phyloP scores from a whole-genome alignment of 768 basidiomycete species.

The Phaeolepiota aurea region DNA sequence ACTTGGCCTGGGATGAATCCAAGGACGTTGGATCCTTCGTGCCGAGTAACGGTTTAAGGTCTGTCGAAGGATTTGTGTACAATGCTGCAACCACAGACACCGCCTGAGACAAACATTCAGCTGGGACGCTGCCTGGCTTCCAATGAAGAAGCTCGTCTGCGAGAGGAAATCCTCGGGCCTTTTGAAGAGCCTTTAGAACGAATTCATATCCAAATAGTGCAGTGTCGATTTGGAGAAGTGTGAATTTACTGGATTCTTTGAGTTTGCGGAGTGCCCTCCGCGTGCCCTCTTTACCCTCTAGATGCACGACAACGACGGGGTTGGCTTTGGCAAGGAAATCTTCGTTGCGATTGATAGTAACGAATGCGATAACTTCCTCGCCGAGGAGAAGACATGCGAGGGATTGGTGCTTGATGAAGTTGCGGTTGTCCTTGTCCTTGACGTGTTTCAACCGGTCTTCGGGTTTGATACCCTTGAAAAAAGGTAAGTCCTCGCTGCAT shows the following conservation, averaged over 20 bases:
- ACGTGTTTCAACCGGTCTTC: conserved; percentile 26
- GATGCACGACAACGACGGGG: conserved; percentile 44
- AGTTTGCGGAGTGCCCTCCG: conserved; percentile 30
- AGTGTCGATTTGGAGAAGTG: conserved; percentile 50
- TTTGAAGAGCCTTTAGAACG: conserved; percentile 48
- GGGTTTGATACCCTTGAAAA: conserved; percentile 25
- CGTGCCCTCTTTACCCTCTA: conserved; percentile 34
- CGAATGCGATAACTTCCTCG: conserved; percentile 40
- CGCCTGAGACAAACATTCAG: conserved; percentile 6
- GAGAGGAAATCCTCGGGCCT: conserved; percentile 35
- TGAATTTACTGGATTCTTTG: conserved; percentile 23
- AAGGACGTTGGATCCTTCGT: conserved; percentile 33
- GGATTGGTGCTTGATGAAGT: conserved; percentile 45
- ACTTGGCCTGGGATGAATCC: conserved; percentile 40
- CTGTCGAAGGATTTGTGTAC: conserved; percentile 19
- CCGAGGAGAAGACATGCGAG: conserved; percentile 44
- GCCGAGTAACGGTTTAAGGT: conserved; percentile 30
- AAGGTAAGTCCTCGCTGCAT: conserved; percentile 24
- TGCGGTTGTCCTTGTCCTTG: conserved; percentile 21
- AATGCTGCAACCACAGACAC: conserved; percentile 16
- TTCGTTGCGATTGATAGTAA: conserved; percentile 46
- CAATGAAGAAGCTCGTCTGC: conserved; percentile 46
- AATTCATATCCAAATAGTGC: conserved; percentile 59
- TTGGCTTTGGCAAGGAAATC: conserved; percentile 35
- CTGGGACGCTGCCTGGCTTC: conserved; percentile 19